Evolutionary conservation across 169 alveolate genomes (phyloP), one percentile per base, ranked within the genome.

Genomic region (Cryptosporidium ryanae): DNA sequence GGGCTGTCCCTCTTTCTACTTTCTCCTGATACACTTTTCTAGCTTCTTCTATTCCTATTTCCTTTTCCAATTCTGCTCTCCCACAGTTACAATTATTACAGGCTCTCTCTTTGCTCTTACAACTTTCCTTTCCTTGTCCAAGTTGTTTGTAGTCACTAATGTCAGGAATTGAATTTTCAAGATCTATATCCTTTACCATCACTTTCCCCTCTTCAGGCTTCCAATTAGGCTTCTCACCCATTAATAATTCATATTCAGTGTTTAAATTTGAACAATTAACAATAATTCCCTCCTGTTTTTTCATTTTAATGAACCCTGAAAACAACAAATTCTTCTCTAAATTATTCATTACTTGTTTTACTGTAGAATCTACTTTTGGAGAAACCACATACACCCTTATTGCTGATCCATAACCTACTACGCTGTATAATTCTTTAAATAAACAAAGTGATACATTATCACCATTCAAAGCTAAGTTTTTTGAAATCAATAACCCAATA

Each of bases 51-150:
- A 92, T 91, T 31, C 96, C 97, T 23, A 84, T 70, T 50, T 67
- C 90, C 89, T 63, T 84, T 59, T 93, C 97, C 23, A 91, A 59
- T 70, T 96, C 97, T 23, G 96, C 96, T 65, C 98, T 91, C 1
- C 99, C 99, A 82, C 99, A 96, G 4, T 96, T 92, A 91, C 99
- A 96, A 82, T 96, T 96, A 12, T 96, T 97, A 64, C 99, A 96
- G 8, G 99, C 98, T 65, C 95, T 94, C 8, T 97, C 97, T 44
- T 93, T 95, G n/a, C 97, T 92, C 76, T 93, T 91, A 65, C 97
- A 94, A 34, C 94, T 95, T 32, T 93, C 95, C 25, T 82, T 82
- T 29, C 90, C 93, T 82, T 76, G 55, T 10, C 87, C 87, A 27
- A 76, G 71, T 44, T 59, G 87, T 3, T 57, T 61, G 48, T 76